Base-by-base conservation (phyloP, 768 basidiomycete genomes). In the Nidularia pulvinata region DNA sequence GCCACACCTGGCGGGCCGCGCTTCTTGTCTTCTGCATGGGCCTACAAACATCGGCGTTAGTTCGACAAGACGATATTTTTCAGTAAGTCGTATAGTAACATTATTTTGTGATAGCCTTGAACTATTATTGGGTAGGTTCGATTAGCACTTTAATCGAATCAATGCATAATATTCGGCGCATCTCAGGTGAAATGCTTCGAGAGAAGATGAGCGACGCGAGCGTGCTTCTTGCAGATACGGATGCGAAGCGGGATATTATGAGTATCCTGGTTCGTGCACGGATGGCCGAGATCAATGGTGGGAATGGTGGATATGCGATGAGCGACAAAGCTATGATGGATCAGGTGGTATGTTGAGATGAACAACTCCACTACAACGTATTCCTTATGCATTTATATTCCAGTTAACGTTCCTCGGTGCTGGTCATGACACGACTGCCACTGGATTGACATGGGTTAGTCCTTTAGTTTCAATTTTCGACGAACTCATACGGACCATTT, bases 201-300 rank as follows among this genome's bases (percentile, higher is more conserved):
- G 70, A 75, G 53, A 77, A 76, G 59, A 67, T 75, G 57, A 56
- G 51, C 4, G 79, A 79, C 16, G 61, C 70, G 11, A 54, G 56
- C 34, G 54, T 74, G 9, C 39, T 59, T 9, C 52, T 64, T 9
- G 69, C 69, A 4, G 79, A 79, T 50, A 69, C 60, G 4, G 67
- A 69, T 25, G 65, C 71, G 7, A 80, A 81, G 59, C 69, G 71
- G 47, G 80, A 82, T 66, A 77, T 82, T 47, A 82, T 81, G 80
- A 74, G 70, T 49, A 55, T 81, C n/a, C 67, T 82, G 0, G 74
- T 81, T 10, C 69, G 75, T 25, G 74, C 77, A 7, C 66, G 77
- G 19, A 74, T 71, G 54, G 69, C 68, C 7, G 73, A 73, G 33
- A 47, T 67, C 32, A 68, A 68, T 33, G 61, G 63, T 37, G 69